Evolutionary conservation across 164 flowering plant species (phyloP).

Genomic region (Vitis amurensis): DNA sequence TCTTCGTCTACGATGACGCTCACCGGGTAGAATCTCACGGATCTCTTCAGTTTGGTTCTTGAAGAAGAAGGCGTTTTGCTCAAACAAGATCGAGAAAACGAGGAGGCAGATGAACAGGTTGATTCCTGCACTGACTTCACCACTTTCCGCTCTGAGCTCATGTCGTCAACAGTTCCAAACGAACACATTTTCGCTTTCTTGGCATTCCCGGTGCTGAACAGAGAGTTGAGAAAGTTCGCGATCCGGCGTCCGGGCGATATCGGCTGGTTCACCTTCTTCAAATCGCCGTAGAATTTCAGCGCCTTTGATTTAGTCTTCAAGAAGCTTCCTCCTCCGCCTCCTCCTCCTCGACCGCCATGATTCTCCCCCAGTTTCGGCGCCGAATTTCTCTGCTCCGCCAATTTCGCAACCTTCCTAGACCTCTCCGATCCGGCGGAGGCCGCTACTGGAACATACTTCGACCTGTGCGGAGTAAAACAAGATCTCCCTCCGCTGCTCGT

Average conservation of each 20-base stretch:
- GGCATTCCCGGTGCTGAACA: slow-evolving; percentile 29
- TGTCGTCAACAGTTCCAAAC: slow-evolving; percentile 21
- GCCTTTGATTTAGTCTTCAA: slow-evolving; percentile 32
- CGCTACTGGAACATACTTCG: neutral
- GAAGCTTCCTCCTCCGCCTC: slow-evolving; percentile 7
- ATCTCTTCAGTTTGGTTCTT: slow-evolving; percentile 19
- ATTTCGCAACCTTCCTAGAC: neutral
- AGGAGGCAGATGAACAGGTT: slow-evolving; percentile 13
- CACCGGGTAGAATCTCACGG: slow-evolving; percentile 33
- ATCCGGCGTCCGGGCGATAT: slow-evolving; percentile 42
- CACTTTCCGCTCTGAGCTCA: slow-evolving; percentile 11
- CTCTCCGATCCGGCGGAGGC: neutral
- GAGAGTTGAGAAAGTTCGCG: slow-evolving; percentile 33
- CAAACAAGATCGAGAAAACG: slow-evolving; percentile 27
- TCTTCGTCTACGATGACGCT: slow-evolving; percentile 35
- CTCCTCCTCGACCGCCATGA: neutral
- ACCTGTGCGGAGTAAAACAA: slow-evolving; percentile 5
- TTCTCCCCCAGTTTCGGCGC: slow-evolving; percentile 1
- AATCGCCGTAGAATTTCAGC: slow-evolving; percentile 31
- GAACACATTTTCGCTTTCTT: slow-evolving; percentile 34
- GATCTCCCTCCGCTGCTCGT: slow-evolving; percentile 13
- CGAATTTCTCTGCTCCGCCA: neutral
- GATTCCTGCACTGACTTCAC: slow-evolving; percentile 3
- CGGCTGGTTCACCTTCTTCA: slow-evolving; percentile 37
- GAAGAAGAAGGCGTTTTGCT: slow-evolving; percentile 19